Percentiles rank a stretch among this genome's conserved stretches.
These are phyloP conservation scores for Acanthamoeba triangularis DNA, from an alignment of 208 protist genomes.

Conservation along the genomic window DNA sequence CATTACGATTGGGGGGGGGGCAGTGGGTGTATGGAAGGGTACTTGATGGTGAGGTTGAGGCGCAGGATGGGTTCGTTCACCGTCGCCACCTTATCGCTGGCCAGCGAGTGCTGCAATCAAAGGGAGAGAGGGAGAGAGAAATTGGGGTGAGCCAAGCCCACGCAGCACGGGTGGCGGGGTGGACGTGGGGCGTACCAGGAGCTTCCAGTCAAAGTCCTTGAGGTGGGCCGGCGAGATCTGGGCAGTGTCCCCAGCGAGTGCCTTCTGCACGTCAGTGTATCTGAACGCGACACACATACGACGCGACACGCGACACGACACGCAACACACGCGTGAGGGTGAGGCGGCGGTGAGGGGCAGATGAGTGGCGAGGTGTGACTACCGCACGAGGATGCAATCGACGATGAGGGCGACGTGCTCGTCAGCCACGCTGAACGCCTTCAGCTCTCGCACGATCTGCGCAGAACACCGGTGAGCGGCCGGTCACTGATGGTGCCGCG, in stretches of 20 bases:
- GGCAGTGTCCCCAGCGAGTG: not conserved
- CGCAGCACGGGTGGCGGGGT: not conserved
- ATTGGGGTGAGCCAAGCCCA: not conserved
- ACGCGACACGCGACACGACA: not conserved
- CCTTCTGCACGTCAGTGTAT: constrained; percentile 35
- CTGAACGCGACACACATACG: not conserved
- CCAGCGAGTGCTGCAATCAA: not conserved
- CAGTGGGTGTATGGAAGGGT: not conserved
- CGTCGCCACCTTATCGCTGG: constrained; percentile 37
- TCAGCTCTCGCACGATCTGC: constrained; percentile 17
- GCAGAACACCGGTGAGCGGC: not conserved
- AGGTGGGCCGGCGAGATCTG: not conserved
- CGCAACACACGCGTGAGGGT: not conserved
- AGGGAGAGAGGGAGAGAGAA: no score
- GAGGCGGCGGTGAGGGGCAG: no score
- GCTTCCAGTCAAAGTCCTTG: constrained; percentile 56
- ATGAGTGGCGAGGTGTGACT: not conserved
- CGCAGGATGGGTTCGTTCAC: constrained; percentile 41
- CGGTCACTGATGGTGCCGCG: not conserved
- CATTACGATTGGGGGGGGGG: not conserved
- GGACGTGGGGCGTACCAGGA: not conserved
- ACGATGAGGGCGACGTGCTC: not conserved
- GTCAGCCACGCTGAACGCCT: constrained; percentile 13
- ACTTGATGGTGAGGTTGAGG: constrained; percentile 33
- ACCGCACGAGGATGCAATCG: constrained; percentile 52